phyloP scores from a whole-genome alignment of 305 asterid genomes.

The Salvia sclarea region DNA sequence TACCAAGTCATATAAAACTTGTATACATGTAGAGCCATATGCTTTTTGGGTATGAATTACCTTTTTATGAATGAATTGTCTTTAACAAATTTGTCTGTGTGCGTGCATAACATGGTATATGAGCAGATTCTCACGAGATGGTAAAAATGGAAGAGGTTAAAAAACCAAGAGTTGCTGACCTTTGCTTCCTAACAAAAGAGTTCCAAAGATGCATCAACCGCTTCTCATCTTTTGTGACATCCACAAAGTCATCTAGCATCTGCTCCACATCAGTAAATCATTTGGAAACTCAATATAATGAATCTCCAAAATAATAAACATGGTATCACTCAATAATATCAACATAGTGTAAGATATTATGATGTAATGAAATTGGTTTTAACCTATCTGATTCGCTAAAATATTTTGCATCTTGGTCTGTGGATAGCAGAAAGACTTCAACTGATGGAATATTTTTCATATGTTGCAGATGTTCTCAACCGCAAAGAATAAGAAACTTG shows the following conservation, averaged over 20 bases:
- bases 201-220: conserved; percentile 99
- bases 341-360: conserved; percentile 1
- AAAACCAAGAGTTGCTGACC: conserved; percentile 45
- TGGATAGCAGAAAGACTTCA: conserved; percentile 15
- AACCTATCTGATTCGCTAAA: conserved; percentile 7
- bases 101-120: conserved; percentile 6
- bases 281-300: conserved; percentile 21
- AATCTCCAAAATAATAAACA: conserved; percentile 28
- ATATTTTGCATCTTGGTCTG: conserved; percentile 11
- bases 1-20: background rate
- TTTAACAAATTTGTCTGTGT: background rate
- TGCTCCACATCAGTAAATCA: conserved; percentile 43
- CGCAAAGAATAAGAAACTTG: background rate
- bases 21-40: background rate
- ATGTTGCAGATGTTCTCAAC: background rate
- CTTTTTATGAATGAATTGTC: background rate
- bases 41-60: conserved; percentile 4
- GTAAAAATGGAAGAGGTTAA: background rate
- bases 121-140: conserved; percentile 24
- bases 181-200: conserved; percentile 94
- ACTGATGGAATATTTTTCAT: background rate
- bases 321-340: conserved; percentile 13
- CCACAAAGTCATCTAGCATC: conserved; percentile 99
- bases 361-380: conserved; percentile 12
- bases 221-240: conserved; percentile 94